A percentile compares a stretch with the other conserved stretches of the same genome.
These are phyloP conservation scores for Pleodorina starrii DNA, from an alignment of 139 green algal genomes.

Conservation along the genomic window DNA sequence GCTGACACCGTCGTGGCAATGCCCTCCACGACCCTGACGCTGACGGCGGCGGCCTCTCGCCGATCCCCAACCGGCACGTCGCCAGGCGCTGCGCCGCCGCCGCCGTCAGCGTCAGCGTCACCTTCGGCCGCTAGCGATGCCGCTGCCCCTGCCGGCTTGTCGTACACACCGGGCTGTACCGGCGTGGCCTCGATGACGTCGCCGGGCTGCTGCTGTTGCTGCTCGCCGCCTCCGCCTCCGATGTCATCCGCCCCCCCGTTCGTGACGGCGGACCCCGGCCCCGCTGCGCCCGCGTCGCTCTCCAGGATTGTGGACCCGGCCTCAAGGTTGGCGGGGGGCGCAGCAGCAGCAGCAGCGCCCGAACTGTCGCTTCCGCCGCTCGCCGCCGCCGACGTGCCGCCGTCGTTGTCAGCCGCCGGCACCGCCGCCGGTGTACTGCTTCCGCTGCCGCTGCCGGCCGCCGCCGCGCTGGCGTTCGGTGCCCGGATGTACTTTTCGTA, in stretches of 20 bases:
- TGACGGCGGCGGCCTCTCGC: too few relatives aligned
- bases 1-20: neutral
- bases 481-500: neutral
- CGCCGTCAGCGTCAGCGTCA: neutral
- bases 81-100: too few relatives aligned
- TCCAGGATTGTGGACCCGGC: neutral
- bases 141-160: constrained; percentile 7
- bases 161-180: neutral
- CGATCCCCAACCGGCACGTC: neutral
- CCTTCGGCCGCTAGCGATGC: neutral
- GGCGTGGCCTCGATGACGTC: neutral
- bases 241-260: neutral
- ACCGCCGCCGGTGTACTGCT: neutral
- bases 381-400: neutral
- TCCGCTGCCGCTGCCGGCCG: neutral
- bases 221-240: too few relatives aligned
- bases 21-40: neutral
- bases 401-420: too few relatives aligned
- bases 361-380: too few relatives aligned
- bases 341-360: too few relatives aligned
- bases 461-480: neutral
- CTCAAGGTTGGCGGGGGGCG: neutral
- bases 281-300: neutral
- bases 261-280: too few relatives aligned
- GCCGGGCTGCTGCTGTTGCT: neutral